Base-by-base conservation (phyloP, 176 grass and related monocot genomes). In the Elaeis guineensis region DNA sequence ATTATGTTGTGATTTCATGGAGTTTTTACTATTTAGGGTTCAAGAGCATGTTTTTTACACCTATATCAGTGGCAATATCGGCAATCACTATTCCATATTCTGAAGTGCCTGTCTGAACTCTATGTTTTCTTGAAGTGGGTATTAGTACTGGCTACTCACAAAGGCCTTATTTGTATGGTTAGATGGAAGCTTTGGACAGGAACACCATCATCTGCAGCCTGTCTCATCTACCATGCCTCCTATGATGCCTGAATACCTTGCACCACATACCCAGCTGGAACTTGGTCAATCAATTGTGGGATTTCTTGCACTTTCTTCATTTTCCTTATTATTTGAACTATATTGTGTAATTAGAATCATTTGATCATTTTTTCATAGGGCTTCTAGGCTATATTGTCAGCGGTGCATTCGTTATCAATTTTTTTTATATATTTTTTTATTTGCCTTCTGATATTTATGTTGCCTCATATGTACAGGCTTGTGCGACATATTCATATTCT, bases 241-340 rank as follows among this genome's bases (percentile, higher is more conserved):
- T 57, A 66, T 82, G 72, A 50, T 72, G 55, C 70, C 87, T 51
- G 87, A 98, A 23, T 89, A 84, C 75, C 83, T 96, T 56, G 54
- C 57, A 67, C 81, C 73, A 64, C 86, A 84, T 57, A 76, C 87
- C 17, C 84, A 85, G 69, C 73, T 98, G 66, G 93, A 98, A 63
- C 73, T 92, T 20, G 89, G 80, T 59, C 87, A 98, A 73, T 82
- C 87, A 67, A 89, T 83, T 65, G 93, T 98, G 63, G 2, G 51
- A 49, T 57, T 12, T 68, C 52, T 23, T 15, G 19, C 18, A 39
- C 1, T 21, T 21, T 39, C 71, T 64, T 22, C 69, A 19, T 15
- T 71, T 63, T 17, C 7, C 22, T 58, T 65, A 11, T 62, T 53
- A 11, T 57, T 58, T 25, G 2, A 14, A 18, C 39, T 17, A 5